Percentiles rank a stretch among this genome's conserved stretches.
phyloP scores from a whole-genome alignment of 148 eudicot species.

The Linanthus parryae region DNA sequence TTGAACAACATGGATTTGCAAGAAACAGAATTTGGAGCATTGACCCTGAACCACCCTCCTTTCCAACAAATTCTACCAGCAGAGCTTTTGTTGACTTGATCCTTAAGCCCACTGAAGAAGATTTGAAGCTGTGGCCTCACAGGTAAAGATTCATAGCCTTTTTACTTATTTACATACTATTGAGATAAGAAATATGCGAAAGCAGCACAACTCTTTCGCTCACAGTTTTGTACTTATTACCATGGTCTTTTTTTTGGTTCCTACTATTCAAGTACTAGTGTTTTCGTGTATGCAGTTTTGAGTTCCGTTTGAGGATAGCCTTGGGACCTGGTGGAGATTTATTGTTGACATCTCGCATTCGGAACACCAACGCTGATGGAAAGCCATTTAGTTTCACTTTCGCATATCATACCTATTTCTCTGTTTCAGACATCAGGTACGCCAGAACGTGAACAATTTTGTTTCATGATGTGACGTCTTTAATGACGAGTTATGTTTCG shows the following conservation, averaged over 20 bases:
- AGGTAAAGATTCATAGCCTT: conserved; percentile 30
- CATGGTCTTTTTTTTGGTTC: neutral
- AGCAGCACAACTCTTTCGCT: neutral
- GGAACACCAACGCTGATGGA: conserved; percentile 76
- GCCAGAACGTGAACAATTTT: conserved; percentile 4
- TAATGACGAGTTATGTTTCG: no score
- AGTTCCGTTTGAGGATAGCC: conserved; percentile 79
- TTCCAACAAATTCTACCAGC: conserved; percentile 39
- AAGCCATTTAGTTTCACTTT: conserved; percentile 82
- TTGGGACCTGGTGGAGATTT: conserved; percentile 92
- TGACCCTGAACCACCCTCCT: conserved; percentile 58
- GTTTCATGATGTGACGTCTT: no score
- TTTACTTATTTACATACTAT: neutral
- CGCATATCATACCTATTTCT: conserved; percentile 91
- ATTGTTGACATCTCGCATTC: conserved; percentile 83
- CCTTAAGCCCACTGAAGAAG: conserved; percentile 81
- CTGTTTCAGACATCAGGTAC: conserved; percentile 94
- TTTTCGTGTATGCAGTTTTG: conserved; percentile 44
- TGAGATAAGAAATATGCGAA: conserved; percentile 1
- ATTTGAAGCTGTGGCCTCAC: conserved; percentile 81
- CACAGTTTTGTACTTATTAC: neutral
- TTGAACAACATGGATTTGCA: conserved; percentile 89
- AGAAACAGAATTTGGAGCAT: conserved; percentile 80
- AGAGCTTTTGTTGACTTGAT: conserved; percentile 68
- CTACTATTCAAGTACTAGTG: neutral